A percentile compares a stretch with the other conserved stretches of the same genome.
Evolutionary conservation across 306 rosid genomes (phyloP).

Genomic region (Lithocarpus polystachyus): DNA sequence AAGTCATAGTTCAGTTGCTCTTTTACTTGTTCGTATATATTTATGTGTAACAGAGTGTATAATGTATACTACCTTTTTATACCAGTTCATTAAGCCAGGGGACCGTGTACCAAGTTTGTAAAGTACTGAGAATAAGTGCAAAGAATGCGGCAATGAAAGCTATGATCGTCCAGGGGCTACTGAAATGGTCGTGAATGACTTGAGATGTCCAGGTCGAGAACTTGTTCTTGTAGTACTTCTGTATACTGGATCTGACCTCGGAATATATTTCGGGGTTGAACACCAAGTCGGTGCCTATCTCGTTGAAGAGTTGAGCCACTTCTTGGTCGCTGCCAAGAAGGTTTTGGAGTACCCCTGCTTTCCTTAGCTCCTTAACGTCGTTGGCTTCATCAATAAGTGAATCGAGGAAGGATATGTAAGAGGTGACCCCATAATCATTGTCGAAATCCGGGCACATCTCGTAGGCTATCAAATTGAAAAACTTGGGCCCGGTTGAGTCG

Average conservation of each 20-base stretch:
- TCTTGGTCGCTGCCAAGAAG: constrained; percentile 38
- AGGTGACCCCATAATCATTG: constrained; percentile 26
- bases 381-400: constrained; percentile 37
- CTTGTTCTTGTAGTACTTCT: neutral
- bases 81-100: too few relatives aligned
- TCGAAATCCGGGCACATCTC: constrained; percentile 38
- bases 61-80: too few relatives aligned
- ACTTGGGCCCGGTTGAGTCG: constrained; percentile 1
- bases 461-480: constrained; percentile 35
- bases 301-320: constrained; percentile 9
- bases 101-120: neutral
- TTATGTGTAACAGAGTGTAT: too few relatives aligned
- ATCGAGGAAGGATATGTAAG: constrained; percentile 29
- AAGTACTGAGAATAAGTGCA: neutral
- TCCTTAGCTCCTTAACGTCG: constrained; percentile 24
- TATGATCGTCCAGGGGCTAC: constrained; percentile 27
- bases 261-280: neutral
- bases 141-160: constrained; percentile 5
- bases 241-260: neutral
- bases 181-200: constrained; percentile 14
- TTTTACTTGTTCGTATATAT: too few relatives aligned
- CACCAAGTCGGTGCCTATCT: constrained; percentile 14
- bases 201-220: constrained; percentile 29
- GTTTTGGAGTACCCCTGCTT: constrained; percentile 15
- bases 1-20: too few relatives aligned